A percentile compares a stretch with the other conserved stretches of the same genome.
These are phyloP conservation scores for Manihot esculenta DNA, from an alignment of 441 rosid genomes.

Conservation along the genomic window DNA sequence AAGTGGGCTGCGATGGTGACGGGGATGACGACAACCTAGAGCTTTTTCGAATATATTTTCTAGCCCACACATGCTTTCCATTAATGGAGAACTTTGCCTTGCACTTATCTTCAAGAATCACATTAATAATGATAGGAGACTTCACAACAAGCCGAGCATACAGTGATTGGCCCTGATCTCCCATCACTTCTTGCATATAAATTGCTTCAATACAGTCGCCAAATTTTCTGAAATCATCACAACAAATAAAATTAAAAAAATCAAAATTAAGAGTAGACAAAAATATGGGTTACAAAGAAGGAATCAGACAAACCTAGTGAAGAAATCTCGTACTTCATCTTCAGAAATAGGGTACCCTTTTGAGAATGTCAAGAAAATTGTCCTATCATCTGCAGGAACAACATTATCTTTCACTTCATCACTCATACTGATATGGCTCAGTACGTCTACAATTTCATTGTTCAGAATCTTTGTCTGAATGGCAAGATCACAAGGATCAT, in stretches of 20 bases:
- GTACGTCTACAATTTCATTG: constrained; percentile 26
- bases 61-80: constrained; percentile 78
- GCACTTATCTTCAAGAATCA: constrained; percentile 30
- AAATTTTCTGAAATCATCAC: constrained; percentile 42
- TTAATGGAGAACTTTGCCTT: constrained; percentile 59
- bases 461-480: constrained; percentile 19
- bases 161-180: constrained; percentile 43
- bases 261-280: neutral
- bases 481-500: neutral
- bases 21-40: neutral
- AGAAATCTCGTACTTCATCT: constrained; percentile 47
- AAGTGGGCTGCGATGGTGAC: neutral
- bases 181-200: constrained; percentile 50
- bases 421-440: constrained; percentile 5
- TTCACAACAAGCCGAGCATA: constrained; percentile 56
- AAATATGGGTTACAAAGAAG: neutral
- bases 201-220: constrained; percentile 54
- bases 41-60: constrained; percentile 48
- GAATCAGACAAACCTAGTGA: constrained; percentile 36
- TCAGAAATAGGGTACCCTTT: constrained; percentile 62
- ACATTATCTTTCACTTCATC: constrained; percentile 2
- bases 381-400: constrained; percentile 38
- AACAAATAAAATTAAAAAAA: neutral
- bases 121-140: constrained; percentile 25
- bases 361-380: constrained; percentile 76